Evolutionary conservation across 1,139 yeast species (phyloP).

Genomic region (Neolecta irregularis): DNA sequence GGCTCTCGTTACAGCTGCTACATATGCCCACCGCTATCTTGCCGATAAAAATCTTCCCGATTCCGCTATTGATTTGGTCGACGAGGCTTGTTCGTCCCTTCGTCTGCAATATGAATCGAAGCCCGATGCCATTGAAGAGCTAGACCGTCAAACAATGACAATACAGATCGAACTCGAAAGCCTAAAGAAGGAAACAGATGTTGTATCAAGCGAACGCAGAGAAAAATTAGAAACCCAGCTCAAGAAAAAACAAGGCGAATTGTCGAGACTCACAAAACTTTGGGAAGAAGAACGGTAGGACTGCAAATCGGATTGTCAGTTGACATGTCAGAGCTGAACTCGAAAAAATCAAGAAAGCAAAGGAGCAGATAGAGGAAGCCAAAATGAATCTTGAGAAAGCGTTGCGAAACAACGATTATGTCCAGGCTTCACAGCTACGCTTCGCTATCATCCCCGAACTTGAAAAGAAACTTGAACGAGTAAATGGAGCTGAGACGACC

Average conservation of each 20-base stretch:
- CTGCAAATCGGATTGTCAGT: neutral
- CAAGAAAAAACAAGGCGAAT: slow-evolving; percentile 45
- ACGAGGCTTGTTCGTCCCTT: slow-evolving; percentile 91
- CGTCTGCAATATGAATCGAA: slow-evolving; percentile 91
- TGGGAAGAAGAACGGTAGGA: slow-evolving; percentile 68
- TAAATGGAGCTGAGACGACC: slow-evolving; percentile 21
- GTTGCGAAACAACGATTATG: slow-evolving; percentile 76
- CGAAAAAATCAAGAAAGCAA: slow-evolving; percentile 61
- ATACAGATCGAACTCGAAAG: slow-evolving; percentile 90
- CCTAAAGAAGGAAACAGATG: slow-evolving; percentile 79
- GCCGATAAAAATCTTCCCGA: slow-evolving; percentile 88
- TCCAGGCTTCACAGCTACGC: slow-evolving; percentile 74
- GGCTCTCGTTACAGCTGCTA: slow-evolving; percentile 88
- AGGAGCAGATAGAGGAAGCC: slow-evolving; percentile 71
- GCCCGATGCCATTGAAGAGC: slow-evolving; percentile 82
- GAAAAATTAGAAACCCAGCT: slow-evolving; percentile 49
- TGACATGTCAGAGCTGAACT: slow-evolving; percentile 29
- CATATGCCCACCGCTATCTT: slow-evolving; percentile 75
- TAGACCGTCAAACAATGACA: slow-evolving; percentile 84
- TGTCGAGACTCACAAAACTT: slow-evolving; percentile 51
- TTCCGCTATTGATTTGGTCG: slow-evolving; percentile 70
- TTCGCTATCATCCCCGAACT: slow-evolving; percentile 73
- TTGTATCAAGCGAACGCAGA: slow-evolving; percentile 61
- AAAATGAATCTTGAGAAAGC: slow-evolving; percentile 65
- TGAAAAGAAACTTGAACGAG: slow-evolving; percentile 32